Evolutionary conservation across 2,329 filamentous ascomycete genomes (phyloP), one percentile per base, ranked within the genome.

Genomic region (Paraconiothyrium sp.): DNA sequence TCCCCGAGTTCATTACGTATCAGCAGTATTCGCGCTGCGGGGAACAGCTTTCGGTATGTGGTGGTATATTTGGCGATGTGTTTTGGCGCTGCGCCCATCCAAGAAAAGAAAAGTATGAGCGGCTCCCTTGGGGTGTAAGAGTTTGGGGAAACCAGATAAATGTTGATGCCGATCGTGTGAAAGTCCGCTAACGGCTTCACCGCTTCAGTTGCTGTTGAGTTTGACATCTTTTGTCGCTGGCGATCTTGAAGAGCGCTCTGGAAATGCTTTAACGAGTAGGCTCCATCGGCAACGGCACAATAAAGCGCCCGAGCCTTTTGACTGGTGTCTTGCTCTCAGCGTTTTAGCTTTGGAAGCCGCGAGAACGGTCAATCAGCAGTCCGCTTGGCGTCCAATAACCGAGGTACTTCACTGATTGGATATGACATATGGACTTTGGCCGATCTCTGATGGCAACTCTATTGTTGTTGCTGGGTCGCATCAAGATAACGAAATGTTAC

Each of bases 31-130:
- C 66, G 68, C 3, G 73, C 67, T n/a, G 54, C 64, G 2, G 76
- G 75, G 52, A 77, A 78, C 3, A 76, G 69, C 11, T 59, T 61
- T 27, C 67, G 69, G 65, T 79, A 78, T 2, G 67, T 54, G 16
- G 67, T 52, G 6, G 73, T 77, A 64, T 79, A 79, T 63, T 79
- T 79, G 11, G 73, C 73, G 9, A 79, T 77, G 62, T 79, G 74
- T 35, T 76, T 76, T 54, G 72, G 60, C 5, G 70, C 72, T 9
- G 76, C 77, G 4, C 68, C 75, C 56, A 76, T 77, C 77, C 77
- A 79, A 1, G 75, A 60, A 57, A 73, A 76, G 14, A 79, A 56
- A 1, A 79, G 52, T 27, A 79, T 69, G 1, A 79, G 66, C 0
- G 73, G 72, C 2, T 62, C 46, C 41, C 58, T 52, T 3, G 67